These are phyloP conservation scores for Otatea glauca DNA, from an alignment of 176 grass and related monocot species.

Conservation along the genomic window DNA sequence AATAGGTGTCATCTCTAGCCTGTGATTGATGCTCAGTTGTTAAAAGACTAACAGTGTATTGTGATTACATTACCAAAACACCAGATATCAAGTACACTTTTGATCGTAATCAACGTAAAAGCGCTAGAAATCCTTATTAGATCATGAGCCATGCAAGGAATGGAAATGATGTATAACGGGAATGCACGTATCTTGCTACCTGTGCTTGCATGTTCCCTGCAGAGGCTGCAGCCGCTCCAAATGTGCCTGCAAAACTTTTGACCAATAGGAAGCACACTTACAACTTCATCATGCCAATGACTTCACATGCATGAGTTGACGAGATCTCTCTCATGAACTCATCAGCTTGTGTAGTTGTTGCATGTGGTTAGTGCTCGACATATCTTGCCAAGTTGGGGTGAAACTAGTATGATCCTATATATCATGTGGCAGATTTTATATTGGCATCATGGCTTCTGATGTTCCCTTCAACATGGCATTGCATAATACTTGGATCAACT, in stretches of 20 bases:
- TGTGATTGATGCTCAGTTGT: not conserved
- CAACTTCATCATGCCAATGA: not conserved
- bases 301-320: constrained; percentile 16
- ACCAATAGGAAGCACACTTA: constrained; percentile 10
- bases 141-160: not conserved
- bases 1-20: not conserved
- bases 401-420: not conserved
- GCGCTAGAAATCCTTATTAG: not conserved
- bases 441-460: not conserved
- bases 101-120: not conserved
- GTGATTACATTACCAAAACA: constrained; percentile 1
- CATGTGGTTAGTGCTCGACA: constrained; percentile 31
- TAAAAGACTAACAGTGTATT: not conserved
- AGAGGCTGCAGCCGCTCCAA: not conserved
- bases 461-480: constrained; percentile 27
- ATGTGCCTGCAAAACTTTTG: not conserved
- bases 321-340: constrained; percentile 4
- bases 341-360: not conserved
- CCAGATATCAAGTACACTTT: not conserved
- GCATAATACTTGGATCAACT: constrained; percentile 23
- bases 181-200: too few relatives aligned
- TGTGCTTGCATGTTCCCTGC: constrained; percentile 19
- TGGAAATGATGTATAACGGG: too few relatives aligned
- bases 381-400: constrained; percentile 30
- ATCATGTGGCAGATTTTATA: constrained; percentile 7